Evolutionary conservation across 2,329 filamentous ascomycete genomes (phyloP).

Genomic region (Aphanocladium album): DNA sequence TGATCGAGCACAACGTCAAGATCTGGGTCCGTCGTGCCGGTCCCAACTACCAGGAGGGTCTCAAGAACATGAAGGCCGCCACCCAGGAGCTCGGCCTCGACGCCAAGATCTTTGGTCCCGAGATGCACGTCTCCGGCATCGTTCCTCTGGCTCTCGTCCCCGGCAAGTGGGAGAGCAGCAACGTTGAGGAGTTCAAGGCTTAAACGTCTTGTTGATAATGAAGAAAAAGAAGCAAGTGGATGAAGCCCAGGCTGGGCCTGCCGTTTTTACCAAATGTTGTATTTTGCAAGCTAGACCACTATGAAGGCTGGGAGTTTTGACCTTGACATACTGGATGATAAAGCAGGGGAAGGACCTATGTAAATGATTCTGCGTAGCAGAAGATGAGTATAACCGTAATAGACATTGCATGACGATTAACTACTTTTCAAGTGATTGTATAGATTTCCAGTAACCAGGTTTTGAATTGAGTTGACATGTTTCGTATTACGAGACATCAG

Average conservation of each 20-base stretch:
- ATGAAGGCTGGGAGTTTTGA: conserved; percentile 21
- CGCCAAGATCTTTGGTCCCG: conserved; percentile 59
- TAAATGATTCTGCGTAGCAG: conserved; percentile 11
- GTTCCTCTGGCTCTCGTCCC: conserved; percentile 81
- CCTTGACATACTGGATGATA: conserved; percentile 12
- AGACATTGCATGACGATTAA: conserved; percentile 12
- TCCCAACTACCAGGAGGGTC: conserved; percentile 99
- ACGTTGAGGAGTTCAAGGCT: conserved; percentile 55
- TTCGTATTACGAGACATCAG: too few species aligned
- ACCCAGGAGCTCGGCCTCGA: conserved; percentile 85
- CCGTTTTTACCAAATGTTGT: conserved; percentile 22
- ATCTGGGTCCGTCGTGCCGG: conserved; percentile 88
- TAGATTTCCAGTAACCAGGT: too few species aligned
- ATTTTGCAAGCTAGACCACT: conserved; percentile 30
- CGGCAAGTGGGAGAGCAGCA: conserved; percentile 58
- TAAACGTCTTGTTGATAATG: conserved; percentile 28
- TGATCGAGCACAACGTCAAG: conserved; percentile 94
- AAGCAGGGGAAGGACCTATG: conserved; percentile 4
- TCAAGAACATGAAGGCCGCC: conserved; percentile 99
- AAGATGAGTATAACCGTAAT: conserved; percentile 12
- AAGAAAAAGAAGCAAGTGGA: conserved; percentile 1
- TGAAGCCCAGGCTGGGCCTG: conserved; percentile 7
- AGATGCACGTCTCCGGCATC: conserved; percentile 98
- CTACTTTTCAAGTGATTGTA: background rate
- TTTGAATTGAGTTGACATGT: background rate